Evolutionary conservation across 2,329 filamentous ascomycete genomes (phyloP).

Genomic region (Colletotrichum sp.): DNA sequence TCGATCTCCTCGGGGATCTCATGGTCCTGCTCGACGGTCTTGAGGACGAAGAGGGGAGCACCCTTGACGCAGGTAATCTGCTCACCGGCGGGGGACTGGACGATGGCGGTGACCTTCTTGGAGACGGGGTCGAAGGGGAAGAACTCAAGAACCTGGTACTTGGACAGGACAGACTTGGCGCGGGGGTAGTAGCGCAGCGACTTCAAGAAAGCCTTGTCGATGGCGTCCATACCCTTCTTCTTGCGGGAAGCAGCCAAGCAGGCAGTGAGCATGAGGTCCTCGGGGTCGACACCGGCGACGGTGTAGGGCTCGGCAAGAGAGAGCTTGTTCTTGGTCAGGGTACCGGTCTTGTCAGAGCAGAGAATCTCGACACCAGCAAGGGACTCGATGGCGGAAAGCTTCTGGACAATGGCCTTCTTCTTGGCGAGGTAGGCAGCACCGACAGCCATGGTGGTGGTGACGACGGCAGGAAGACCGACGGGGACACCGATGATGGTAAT

Average conservation of each 20-base stretch:
- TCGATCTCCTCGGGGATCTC: slow-evolving; percentile 78
- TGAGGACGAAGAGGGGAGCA: slow-evolving; percentile 85
- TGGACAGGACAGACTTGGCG: slow-evolving; percentile 79
- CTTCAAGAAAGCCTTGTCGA: slow-evolving; percentile 94
- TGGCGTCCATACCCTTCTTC: slow-evolving; percentile 95
- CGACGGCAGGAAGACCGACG: slow-evolving; percentile 90
- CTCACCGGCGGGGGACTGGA: slow-evolving; percentile 83
- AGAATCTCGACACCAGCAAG: slow-evolving; percentile 92
- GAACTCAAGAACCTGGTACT: slow-evolving; percentile 87
- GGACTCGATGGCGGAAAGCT: slow-evolving; percentile 90
- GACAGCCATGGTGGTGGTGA: slow-evolving; percentile 94
- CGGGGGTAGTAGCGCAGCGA: slow-evolving; percentile 81
- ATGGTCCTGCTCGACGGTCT: slow-evolving; percentile 86
- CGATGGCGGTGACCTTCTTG: slow-evolving; percentile 87
- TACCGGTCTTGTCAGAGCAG: slow-evolving; percentile 94
- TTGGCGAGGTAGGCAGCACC: slow-evolving; percentile 90
- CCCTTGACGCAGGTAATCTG: slow-evolving; percentile 90
- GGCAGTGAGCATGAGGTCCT: slow-evolving; percentile 91
- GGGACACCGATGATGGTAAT: slow-evolving; percentile 93
- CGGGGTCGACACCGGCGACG: slow-evolving; percentile 79
- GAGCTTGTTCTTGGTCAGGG: slow-evolving; percentile 92
- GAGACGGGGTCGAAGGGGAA: slow-evolving; percentile 90
- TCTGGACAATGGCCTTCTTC: slow-evolving; percentile 93
- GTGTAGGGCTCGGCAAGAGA: slow-evolving; percentile 86
- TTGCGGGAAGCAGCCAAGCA: slow-evolving; percentile 90